These are phyloP conservation scores for Sphagnum tenellum DNA, from an alignment of 225 moss, liverwort and hornwort species.

Conservation along the genomic window DNA sequence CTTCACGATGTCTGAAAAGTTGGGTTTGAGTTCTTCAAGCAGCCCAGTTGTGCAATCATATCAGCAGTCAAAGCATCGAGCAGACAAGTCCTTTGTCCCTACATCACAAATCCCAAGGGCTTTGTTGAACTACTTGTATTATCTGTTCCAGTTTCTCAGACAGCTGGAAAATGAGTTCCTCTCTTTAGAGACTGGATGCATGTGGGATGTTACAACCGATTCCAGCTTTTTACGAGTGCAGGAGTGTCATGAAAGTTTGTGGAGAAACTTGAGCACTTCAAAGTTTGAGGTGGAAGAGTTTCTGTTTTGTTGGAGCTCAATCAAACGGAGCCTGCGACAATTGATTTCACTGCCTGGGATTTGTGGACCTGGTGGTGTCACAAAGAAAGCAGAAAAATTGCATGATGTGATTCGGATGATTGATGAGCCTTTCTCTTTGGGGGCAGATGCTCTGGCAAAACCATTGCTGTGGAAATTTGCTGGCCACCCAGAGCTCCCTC, in stretches of 20 bases:
- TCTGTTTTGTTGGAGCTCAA: constrained; percentile 62
- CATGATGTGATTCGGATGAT: constrained; percentile 34
- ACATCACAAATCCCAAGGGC: constrained; percentile 47
- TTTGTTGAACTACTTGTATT: constrained; percentile 48
- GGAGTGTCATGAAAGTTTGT: constrained; percentile 84
- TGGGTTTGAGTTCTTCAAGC: constrained; percentile 22
- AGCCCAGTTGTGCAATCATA: constrained; percentile 67
- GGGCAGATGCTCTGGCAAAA: constrained; percentile 49
- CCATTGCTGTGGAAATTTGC: constrained; percentile 82
- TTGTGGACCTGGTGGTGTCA: constrained; percentile 18
- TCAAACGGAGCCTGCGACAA: constrained; percentile 46
- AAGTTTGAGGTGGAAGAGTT: constrained; percentile 50
- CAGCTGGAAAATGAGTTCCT: constrained; percentile 62
- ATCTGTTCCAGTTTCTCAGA: constrained; percentile 52
- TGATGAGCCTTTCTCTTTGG: constrained; percentile 57
- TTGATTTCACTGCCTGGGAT: constrained; percentile 13
- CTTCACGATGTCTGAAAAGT: constrained; percentile 26
- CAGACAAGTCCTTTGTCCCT: constrained; percentile 25
- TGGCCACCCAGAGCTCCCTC: constrained; percentile 75
- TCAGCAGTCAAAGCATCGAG: constrained; percentile 51
- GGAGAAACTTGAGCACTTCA: constrained; percentile 43
- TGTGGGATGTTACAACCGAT: constrained; percentile 34
- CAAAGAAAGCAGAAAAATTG: constrained; percentile 35
- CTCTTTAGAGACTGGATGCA: constrained; percentile 12
- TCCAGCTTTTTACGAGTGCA: constrained; percentile 34